A percentile compares a stretch with the other conserved stretches of the same genome.
These are phyloP conservation scores for Auricularia sp. DNA, from an alignment of 768 basidiomycete species.

Conservation along the genomic window DNA sequence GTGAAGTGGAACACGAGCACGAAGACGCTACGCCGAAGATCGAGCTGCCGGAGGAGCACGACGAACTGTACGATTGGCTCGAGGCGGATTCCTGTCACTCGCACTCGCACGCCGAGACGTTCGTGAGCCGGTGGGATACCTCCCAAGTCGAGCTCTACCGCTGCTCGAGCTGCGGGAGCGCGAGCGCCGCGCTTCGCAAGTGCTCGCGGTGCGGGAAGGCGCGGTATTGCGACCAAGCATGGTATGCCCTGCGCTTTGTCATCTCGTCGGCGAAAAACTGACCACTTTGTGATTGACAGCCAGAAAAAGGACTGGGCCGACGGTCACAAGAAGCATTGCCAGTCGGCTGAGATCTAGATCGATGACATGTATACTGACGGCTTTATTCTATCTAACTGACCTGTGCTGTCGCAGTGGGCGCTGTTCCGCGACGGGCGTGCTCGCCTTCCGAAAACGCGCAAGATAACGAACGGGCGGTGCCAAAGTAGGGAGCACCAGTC, in stretches of 20 bases:
- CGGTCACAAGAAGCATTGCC: conserved; percentile 23
- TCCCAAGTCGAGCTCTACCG: conserved; percentile 38
- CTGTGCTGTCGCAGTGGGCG: too few relatives aligned
- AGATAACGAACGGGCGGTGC: too few relatives aligned
- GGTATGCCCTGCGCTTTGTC: background rate
- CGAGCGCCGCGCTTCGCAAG: conserved; percentile 45
- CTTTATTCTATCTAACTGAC: too few relatives aligned
- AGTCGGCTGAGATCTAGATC: background rate
- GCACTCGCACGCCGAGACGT: conserved; percentile 8
- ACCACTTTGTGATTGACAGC: conserved; percentile 35
- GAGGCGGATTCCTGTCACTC: conserved; percentile 30
- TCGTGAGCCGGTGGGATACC: background rate
- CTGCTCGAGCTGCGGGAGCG: conserved; percentile 58
- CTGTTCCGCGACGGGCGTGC: too few relatives aligned
- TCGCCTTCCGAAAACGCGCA: too few relatives aligned
- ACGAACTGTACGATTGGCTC: conserved; percentile 50
- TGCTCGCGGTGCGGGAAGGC: conserved; percentile 35
- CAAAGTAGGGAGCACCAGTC: too few relatives aligned
- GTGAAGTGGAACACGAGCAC: conserved; percentile 11
- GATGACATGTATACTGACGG: too few relatives aligned
- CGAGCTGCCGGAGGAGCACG: conserved; percentile 24
- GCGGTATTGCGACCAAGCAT: conserved; percentile 19
- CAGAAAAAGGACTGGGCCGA: conserved; percentile 29
- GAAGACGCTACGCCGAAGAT: conserved; percentile 13
- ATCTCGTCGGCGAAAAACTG: background rate